A percentile compares a stretch with the other conserved stretches of the same genome.
Evolutionary conservation across 2,329 filamentous ascomycete genomes (phyloP).

Genomic region (Cadophora gregata): DNA sequence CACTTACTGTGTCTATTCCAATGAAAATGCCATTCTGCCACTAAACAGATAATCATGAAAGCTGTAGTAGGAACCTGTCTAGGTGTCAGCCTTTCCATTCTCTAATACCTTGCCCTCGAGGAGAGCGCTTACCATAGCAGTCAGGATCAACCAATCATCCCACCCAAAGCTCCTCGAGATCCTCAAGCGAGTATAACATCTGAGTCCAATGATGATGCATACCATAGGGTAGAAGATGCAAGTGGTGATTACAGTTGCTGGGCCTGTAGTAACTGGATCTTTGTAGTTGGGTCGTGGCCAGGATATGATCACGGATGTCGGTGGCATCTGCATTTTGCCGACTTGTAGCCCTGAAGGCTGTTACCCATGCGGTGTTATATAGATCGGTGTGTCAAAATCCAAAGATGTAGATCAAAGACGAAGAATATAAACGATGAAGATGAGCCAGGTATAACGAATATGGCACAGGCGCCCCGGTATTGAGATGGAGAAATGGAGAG

Average conservation of each 20-base stretch:
- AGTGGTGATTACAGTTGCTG: conserved; percentile 50
- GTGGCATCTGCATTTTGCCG: conserved; percentile 47
- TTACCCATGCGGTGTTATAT: too few relatives aligned
- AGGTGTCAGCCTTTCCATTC: background rate
- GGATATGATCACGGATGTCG: conserved; percentile 48
- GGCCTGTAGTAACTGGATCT: conserved; percentile 52
- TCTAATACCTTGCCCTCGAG: background rate
- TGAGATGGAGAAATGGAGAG: too few relatives aligned
- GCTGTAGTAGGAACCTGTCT: conserved; percentile 45
- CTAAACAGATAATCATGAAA: conserved; percentile 44
- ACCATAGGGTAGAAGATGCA: conserved; percentile 49
- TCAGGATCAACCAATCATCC: conserved; percentile 53
- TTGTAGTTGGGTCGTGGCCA: conserved; percentile 56
- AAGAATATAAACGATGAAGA: too few relatives aligned
- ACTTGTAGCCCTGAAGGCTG: background rate
- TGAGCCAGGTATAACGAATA: too few relatives aligned
- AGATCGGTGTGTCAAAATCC: too few relatives aligned
- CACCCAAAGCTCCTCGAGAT: conserved; percentile 53
- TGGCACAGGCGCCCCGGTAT: too few relatives aligned
- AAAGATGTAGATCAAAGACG: too few relatives aligned
- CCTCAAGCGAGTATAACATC: conserved; percentile 53
- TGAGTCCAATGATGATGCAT: conserved; percentile 48
- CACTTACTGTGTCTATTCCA: conserved; percentile 46
- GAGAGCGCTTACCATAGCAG: conserved; percentile 46
- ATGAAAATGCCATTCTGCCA: conserved; percentile 45